These are phyloP conservation scores for Carex cristatella DNA, from an alignment of 176 grass and related monocot species.

Conservation along the genomic window DNA sequence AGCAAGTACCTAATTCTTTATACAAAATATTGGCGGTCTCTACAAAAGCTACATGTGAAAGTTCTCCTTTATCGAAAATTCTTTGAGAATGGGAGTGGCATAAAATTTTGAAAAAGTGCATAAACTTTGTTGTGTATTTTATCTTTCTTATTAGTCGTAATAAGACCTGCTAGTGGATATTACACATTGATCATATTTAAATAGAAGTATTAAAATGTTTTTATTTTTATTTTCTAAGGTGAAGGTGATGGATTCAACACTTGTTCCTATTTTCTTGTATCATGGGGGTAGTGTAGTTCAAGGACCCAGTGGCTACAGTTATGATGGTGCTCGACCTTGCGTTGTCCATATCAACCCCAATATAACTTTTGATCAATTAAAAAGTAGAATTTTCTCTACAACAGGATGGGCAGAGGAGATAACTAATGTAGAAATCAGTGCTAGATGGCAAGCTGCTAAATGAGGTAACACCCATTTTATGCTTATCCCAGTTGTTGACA, in stretches of 20 bases:
- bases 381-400: slow-evolving; percentile 13
- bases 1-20: no score
- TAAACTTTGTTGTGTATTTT: no score
- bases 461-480: slow-evolving; percentile 1
- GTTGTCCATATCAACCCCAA: neutral
- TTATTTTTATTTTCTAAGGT: no score
- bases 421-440: neutral
- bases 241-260: neutral
- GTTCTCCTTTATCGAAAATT: no score
- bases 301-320: slow-evolving; percentile 11
- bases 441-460: slow-evolving; percentile 13
- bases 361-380: slow-evolving; percentile 4
- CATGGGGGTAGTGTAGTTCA: neutral
- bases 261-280: slow-evolving; percentile 14
- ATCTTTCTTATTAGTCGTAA: no score
- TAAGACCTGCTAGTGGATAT: no score
- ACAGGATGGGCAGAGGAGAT: neutral
- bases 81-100: no score
- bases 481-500: slow-evolving; percentile 2
- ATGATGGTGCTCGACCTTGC: slow-evolving; percentile 6
- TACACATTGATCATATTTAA: no score
- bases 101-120: no score
- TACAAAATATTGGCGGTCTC: no score
- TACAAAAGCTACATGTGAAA: no score
- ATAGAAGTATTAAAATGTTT: no score